Evolutionary conservation across 1,284 basidiomycete genomes (phyloP).

Genomic region (Malassezia furfur): DNA sequence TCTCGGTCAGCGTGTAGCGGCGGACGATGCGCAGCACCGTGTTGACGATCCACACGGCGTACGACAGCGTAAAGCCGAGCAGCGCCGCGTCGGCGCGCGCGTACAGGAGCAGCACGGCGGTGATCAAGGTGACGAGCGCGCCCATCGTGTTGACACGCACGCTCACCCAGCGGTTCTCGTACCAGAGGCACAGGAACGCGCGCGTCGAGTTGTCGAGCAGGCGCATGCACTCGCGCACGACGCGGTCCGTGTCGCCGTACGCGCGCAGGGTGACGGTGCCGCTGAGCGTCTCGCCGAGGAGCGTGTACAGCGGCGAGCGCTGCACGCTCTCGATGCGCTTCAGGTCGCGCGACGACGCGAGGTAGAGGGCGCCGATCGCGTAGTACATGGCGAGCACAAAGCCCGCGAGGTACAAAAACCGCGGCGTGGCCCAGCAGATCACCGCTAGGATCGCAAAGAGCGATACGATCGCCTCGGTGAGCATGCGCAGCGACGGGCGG

Average conservation of each 20-base stretch:
- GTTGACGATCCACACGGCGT: conserved; percentile 55
- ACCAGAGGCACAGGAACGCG: conserved; percentile 52
- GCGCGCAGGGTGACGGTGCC: conserved; percentile 74
- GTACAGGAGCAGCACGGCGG: conserved; percentile 53
- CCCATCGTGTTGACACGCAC: conserved; percentile 42
- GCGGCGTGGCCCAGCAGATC: conserved; percentile 36
- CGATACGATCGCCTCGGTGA: conserved; percentile 19
- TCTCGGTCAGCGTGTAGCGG: conserved; percentile 45
- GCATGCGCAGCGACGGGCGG: conserved; percentile 18
- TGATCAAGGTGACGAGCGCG: conserved; percentile 34
- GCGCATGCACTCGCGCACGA: conserved; percentile 49
- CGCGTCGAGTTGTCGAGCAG: conserved; percentile 51
- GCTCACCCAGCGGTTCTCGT: conserved; percentile 52
- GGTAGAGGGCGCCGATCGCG: conserved; percentile 24
- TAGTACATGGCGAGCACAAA: conserved; percentile 19
- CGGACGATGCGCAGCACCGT: conserved; percentile 51
- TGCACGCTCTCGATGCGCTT: conserved; percentile 27
- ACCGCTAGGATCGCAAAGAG: conserved; percentile 27
- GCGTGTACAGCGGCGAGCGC: conserved; percentile 29
- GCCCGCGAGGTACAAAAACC: conserved; percentile 15
- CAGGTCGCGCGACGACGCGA: conserved; percentile 23
- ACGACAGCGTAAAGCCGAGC: conserved; percentile 39
- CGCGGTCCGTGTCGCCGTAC: conserved; percentile 67
- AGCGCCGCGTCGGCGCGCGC: conserved; percentile 42
- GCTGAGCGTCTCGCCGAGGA: conserved; percentile 56